These are phyloP conservation scores for Talaromyces trachyspermus DNA, from an alignment of 495 filamentous ascomycete species.

Conservation along the genomic window DNA sequence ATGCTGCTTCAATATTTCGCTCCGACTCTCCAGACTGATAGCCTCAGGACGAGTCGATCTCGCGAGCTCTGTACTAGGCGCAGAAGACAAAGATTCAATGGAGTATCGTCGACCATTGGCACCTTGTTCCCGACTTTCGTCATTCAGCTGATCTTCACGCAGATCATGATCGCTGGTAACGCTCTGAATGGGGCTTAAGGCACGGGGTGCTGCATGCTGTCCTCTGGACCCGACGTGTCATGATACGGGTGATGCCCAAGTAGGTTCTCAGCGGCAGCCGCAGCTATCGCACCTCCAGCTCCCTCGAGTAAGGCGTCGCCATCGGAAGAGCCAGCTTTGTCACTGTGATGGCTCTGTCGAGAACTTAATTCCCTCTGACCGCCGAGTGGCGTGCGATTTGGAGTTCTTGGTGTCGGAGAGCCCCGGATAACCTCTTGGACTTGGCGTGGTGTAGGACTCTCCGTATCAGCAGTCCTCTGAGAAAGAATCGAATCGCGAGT, in stretches of 20 bases:
- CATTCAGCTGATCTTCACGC: conserved; percentile 13
- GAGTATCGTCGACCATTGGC: conserved; percentile 36
- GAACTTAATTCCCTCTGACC: conserved; percentile 43
- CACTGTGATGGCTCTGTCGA: conserved; percentile 52
- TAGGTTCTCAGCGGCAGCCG: conserved; percentile 37
- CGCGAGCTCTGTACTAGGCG: conserved; percentile 47
- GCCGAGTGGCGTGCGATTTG: conserved; percentile 42
- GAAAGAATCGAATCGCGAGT: conserved; percentile 87
- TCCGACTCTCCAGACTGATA: conserved; percentile 41
- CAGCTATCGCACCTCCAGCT: conserved; percentile 38
- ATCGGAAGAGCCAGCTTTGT: conserved; percentile 34
- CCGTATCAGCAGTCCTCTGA: conserved; percentile 60
- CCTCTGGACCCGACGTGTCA: conserved; percentile 28
- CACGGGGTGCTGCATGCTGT: conserved; percentile 52
- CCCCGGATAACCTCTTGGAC: conserved; percentile 51
- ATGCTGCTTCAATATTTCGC: conserved; percentile 36
- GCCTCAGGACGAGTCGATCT: conserved; percentile 47
- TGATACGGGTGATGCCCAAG: conserved; percentile 33
- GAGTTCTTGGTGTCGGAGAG: too few species aligned
- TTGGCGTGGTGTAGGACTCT: conserved; percentile 38
- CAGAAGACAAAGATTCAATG: conserved; percentile 45
- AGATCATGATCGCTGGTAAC: conserved; percentile 57
- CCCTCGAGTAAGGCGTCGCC: conserved; percentile 34
- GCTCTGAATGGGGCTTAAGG: conserved; percentile 81
- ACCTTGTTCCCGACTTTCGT: conserved; percentile 21